A percentile compares a stretch with the other conserved stretches of the same genome.
Evolutionary conservation across 2,329 filamentous ascomycete species (phyloP).

Genomic region (Xylariaceae sp.): DNA sequence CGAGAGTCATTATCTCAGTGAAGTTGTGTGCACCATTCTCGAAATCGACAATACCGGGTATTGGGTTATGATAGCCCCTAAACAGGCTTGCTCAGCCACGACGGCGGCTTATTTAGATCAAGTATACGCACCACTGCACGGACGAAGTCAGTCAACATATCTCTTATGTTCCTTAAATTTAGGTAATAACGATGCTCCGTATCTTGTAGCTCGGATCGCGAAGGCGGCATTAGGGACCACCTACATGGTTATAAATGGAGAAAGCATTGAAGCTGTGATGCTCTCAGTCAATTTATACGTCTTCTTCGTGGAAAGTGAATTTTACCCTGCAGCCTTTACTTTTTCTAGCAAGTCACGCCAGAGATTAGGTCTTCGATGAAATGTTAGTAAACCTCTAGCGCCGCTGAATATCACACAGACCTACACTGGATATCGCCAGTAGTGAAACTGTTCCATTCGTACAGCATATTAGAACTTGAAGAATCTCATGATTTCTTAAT

Average conservation of each 20-base stretch:
- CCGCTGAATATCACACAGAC: constrained; percentile 4
- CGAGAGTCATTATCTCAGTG: constrained; percentile 47
- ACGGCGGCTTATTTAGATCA: too few relatives aligned
- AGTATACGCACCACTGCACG: too few relatives aligned
- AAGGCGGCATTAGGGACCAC: too few relatives aligned
- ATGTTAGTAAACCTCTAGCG: background rate
- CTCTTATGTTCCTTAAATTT: too few relatives aligned
- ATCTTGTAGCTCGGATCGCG: too few relatives aligned
- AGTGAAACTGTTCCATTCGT: constrained; percentile 35
- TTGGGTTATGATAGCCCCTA: constrained; percentile 40
- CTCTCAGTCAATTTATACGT: background rate
- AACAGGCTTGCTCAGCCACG: too few relatives aligned
- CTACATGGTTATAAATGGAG: constrained; percentile 39
- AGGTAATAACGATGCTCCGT: too few relatives aligned
- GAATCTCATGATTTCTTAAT: background rate
- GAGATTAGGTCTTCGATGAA: constrained; percentile 28
- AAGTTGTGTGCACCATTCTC: constrained; percentile 51
- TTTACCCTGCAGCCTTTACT: constrained; percentile 38
- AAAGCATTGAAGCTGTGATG: constrained; percentile 38
- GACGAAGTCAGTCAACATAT: too few relatives aligned
- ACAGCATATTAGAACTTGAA: constrained; percentile 5
- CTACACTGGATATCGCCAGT: constrained; percentile 41
- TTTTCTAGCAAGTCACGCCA: constrained; percentile 42
- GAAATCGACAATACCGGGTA: constrained; percentile 42
- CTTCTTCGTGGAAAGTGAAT: background rate